Conservation (phyloP, 495 filamentous ascomycete species). For the Patellaria atrata region DNA sequence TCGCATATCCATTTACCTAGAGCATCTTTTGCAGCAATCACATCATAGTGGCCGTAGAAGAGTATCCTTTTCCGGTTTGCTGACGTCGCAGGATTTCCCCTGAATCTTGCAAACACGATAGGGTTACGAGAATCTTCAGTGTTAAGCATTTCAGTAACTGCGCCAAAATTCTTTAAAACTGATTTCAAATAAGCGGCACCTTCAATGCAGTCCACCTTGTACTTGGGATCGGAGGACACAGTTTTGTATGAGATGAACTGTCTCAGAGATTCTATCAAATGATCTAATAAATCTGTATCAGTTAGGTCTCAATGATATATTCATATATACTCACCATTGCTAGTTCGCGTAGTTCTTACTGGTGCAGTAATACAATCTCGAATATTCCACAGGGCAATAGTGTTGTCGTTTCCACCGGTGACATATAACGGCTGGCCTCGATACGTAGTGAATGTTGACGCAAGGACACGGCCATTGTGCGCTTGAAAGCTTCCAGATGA, state of each 20-base stretch:
- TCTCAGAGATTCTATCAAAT: constrained; percentile 66
- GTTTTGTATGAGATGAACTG: constrained; percentile 85
- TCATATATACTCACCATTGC: constrained; percentile 35
- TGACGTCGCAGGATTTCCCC: constrained; percentile 43
- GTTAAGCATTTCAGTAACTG: constrained; percentile 69
- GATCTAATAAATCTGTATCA: constrained; percentile 34
- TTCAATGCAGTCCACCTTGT: constrained; percentile 77
- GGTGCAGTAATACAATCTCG: constrained; percentile 36
- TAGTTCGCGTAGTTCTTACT: constrained; percentile 36
- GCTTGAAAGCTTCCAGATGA: constrained; percentile 70
- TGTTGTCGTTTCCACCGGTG: constrained; percentile 89
- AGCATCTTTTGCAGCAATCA: constrained; percentile 81
- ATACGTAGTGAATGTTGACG: constrained; percentile 59
- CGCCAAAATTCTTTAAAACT: constrained; percentile 81
- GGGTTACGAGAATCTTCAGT: constrained; percentile 62
- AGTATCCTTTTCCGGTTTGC: constrained; percentile 65
- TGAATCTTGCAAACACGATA: constrained; percentile 77
- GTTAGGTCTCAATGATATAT: not conserved
- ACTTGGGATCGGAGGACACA: constrained; percentile 69
- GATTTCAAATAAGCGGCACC: constrained; percentile 81
- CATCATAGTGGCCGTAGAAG: constrained; percentile 97
- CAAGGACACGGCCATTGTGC: constrained; percentile 72
- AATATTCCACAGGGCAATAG: constrained; percentile 77
- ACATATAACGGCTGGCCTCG: constrained; percentile 63
- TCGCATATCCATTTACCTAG: constrained; percentile 65